These are phyloP conservation scores for Gaultheria prostrata DNA, from an alignment of 148 eudicot genomes.

Conservation along the genomic window DNA sequence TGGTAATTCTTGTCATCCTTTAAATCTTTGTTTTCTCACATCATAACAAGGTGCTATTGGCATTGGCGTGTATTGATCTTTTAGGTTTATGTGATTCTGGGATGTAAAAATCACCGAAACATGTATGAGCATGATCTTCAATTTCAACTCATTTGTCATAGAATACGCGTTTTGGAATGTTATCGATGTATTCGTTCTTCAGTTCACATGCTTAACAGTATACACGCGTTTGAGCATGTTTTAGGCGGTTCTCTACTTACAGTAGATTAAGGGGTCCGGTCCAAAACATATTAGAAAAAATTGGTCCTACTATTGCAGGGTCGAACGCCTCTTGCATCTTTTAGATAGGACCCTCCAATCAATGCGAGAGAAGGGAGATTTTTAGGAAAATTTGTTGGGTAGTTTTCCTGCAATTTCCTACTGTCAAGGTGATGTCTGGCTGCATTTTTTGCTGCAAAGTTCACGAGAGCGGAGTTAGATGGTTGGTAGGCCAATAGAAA, in stretches of 20 bases:
- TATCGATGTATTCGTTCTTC: background rate
- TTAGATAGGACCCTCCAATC: background rate
- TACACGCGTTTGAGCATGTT: background rate
- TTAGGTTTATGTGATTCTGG: background rate
- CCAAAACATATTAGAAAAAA: background rate
- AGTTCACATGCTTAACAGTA: background rate
- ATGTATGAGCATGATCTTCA: background rate
- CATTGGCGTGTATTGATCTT: conserved; percentile 1
- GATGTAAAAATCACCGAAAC: background rate
- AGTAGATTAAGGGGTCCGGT: background rate
- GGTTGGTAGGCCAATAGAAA: background rate
- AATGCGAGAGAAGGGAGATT: background rate
- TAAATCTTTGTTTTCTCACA: conserved; percentile 1
- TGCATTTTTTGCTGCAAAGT: background rate
- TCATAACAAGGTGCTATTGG: background rate
- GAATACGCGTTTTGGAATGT: background rate
- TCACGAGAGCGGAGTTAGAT: background rate
- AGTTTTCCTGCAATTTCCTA: background rate
- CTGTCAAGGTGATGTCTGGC: background rate
- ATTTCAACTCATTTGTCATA: background rate
- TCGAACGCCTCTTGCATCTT: background rate
- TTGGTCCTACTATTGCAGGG: background rate
- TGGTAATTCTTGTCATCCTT: background rate
- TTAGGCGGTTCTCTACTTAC: background rate
- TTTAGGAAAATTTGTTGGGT: background rate